Percentiles rank a stretch among this genome's conserved stretches.
Conservation (phyloP, 2,329 filamentous ascomycete genomes). For the Pyricularia grisea region DNA sequence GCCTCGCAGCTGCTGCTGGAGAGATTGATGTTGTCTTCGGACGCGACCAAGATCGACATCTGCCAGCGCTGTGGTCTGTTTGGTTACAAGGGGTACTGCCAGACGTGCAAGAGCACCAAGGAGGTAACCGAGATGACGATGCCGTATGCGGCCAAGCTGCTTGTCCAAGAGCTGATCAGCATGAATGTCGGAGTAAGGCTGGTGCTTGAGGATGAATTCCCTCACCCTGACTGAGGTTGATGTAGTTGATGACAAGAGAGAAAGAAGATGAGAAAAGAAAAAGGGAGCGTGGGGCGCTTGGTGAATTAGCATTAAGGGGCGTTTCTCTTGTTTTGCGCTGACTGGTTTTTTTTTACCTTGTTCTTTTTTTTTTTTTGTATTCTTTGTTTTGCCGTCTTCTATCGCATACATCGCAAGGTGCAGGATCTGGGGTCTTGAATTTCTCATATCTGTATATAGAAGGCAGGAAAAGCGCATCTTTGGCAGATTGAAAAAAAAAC, state of each 20-base stretch:
- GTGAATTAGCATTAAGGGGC: neutral
- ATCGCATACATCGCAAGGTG: neutral
- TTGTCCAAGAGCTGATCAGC: constrained; percentile 91
- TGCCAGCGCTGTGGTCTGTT: constrained; percentile 93
- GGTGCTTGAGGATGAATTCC: constrained; percentile 91
- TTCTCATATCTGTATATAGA: neutral
- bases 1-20: constrained; percentile 88
- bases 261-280: too few relatives aligned
- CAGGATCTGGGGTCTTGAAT: neutral
- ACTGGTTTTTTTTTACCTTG: neutral
- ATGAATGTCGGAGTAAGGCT: constrained; percentile 97
- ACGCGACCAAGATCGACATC: constrained; percentile 84
- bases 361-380: neutral
- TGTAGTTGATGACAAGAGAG: neutral
- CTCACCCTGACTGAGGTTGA: constrained; percentile 37
- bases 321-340: neutral
- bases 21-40: constrained; percentile 87
- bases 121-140: constrained; percentile 89
- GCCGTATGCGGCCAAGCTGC: constrained; percentile 91
- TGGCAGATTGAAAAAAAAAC: neutral
- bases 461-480: neutral
- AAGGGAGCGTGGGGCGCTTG: neutral
- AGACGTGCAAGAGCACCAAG: constrained; percentile 78
- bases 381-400: neutral
- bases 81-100: constrained; percentile 91